phyloP scores from a whole-genome alignment of 352 stramenopile species.

The Globisporangium carolinianum region DNA sequence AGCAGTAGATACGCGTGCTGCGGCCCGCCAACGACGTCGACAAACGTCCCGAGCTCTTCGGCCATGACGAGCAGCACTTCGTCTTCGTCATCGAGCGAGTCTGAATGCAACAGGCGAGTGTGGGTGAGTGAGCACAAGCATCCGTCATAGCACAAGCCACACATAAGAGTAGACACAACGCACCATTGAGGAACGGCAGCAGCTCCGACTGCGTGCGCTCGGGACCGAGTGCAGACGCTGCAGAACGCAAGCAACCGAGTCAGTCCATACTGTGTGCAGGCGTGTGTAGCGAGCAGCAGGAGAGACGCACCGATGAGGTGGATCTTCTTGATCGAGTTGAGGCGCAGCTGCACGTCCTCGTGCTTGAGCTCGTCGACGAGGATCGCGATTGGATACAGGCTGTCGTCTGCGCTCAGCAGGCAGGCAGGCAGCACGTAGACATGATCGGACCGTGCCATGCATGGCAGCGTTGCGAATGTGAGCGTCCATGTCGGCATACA shows the following conservation, averaged over 20 bases:
- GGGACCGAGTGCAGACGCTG: slow-evolving; percentile 83
- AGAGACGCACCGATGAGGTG: slow-evolving; percentile 71
- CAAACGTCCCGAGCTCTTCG: slow-evolving; percentile 88
- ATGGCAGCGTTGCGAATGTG: too few species aligned
- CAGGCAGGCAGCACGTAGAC: background rate
- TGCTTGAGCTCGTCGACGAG: slow-evolving; percentile 91
- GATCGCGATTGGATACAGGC: slow-evolving; percentile 84
- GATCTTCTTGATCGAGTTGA: slow-evolving; percentile 91
- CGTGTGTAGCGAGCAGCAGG: background rate
- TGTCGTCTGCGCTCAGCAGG: slow-evolving; percentile 38
- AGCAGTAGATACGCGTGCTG: slow-evolving; percentile 88
- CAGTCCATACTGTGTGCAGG: background rate
- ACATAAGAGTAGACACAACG: background rate
- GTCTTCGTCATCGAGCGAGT: slow-evolving; percentile 97
- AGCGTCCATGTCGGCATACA: background rate
- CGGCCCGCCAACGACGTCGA: slow-evolving; percentile 88
- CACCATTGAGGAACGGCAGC: slow-evolving; percentile 96
- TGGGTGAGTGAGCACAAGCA: background rate
- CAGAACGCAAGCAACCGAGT: slow-evolving; percentile 6
- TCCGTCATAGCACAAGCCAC: too few species aligned
- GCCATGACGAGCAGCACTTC: slow-evolving; percentile 94
- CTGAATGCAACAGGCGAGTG: slow-evolving; percentile 25
- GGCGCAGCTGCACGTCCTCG: slow-evolving; percentile 86
- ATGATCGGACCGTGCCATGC: too few species aligned
- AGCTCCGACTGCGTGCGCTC: slow-evolving; percentile 92